Base-by-base conservation (phyloP, 768 basidiomycete genomes). In the Nidularia sp. region DNA sequence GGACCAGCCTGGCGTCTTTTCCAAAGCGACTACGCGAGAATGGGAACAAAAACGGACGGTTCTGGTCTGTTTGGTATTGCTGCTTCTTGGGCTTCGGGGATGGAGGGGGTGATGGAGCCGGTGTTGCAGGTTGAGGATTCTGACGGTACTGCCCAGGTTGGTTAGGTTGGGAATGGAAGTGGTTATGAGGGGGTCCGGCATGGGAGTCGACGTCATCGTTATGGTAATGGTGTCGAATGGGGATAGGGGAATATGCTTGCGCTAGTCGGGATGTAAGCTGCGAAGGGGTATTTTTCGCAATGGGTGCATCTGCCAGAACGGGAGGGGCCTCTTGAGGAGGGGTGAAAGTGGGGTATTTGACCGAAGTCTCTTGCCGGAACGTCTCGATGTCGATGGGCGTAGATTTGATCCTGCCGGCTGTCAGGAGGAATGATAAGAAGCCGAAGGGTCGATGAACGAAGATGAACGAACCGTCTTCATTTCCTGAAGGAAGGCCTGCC, bases 1-100 rank as follows among this genome's bases (percentile, higher is more conserved):
- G 97, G 2, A 98, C 91, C n/a, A 90, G 73, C 41, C 81, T 79
- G 22, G 75, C 76, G 53, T 84, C 79, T 47, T 80, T 78, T 31
- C 81, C 73, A 49, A 75, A 74, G 50, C 68, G 75, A 47, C 68
- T 76, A n/a, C 84, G 80, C 5, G 93, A 91, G 65, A 97, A 99
- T 0, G 97, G 97, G 66, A 99, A 95, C 54, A 98, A 72, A 66
- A 98, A 99, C 1, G 97, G 96, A 9, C 90, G 79, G 45, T 73
- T 84, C 65, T 95, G 97, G 68, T 99, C 97, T 0, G 97, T 99
- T 64, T 98, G 97, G 66, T 93, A 99, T 65, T 96, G 93, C 64
- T 96, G 96, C 66, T 98, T 98, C 75, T 99, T 99, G 7, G 91
- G 93, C 63, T 96, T 98, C 2, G 85, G 90, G 34, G 74, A 75